A percentile compares a stretch with the other conserved stretches of the same genome.
Evolutionary conservation across 225 moss, liverwort and hornwort species (phyloP).

Genomic region (Climacium dendroides): DNA sequence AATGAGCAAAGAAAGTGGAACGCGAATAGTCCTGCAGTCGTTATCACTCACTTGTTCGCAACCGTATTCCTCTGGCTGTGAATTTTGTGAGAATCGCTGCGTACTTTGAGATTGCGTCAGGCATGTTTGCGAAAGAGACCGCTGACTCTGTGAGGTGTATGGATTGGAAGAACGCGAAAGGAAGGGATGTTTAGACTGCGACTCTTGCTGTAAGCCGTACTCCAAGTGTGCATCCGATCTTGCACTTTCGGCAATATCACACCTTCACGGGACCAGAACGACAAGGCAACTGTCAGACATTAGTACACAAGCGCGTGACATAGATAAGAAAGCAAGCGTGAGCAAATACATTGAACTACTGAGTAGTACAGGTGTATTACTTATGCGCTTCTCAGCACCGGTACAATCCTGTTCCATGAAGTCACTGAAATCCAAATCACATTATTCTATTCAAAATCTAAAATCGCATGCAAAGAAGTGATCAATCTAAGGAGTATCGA

Average conservation of each 20-base stretch:
- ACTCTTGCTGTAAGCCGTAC: conserved; percentile 17
- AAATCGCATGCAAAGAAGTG: background rate
- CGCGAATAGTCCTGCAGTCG: background rate
- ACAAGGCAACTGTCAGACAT: background rate
- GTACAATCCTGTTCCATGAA: background rate
- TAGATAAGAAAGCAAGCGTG: background rate
- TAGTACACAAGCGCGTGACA: background rate
- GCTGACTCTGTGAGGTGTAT: conserved; percentile 26
- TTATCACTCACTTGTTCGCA: conserved; percentile 21
- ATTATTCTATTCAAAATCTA: background rate
- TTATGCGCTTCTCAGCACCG: background rate
- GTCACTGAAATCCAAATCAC: background rate
- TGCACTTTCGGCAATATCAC: conserved; percentile 9
- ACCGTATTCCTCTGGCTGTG: conserved; percentile 31
- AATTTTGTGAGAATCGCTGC: conserved; percentile 37
- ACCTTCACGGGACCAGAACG: background rate
- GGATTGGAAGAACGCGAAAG: conserved; percentile 24
- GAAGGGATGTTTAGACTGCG: conserved; percentile 44
- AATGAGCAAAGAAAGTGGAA: background rate
- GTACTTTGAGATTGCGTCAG: conserved; percentile 36
- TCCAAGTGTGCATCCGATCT: conserved; percentile 12
- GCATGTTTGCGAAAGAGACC: conserved; percentile 32
- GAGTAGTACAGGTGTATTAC: background rate
- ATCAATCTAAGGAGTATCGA: background rate
- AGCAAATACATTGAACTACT: background rate